These are phyloP conservation scores for Trametopsis cervina DNA, from an alignment of 768 basidiomycete species.

Conservation along the genomic window DNA sequence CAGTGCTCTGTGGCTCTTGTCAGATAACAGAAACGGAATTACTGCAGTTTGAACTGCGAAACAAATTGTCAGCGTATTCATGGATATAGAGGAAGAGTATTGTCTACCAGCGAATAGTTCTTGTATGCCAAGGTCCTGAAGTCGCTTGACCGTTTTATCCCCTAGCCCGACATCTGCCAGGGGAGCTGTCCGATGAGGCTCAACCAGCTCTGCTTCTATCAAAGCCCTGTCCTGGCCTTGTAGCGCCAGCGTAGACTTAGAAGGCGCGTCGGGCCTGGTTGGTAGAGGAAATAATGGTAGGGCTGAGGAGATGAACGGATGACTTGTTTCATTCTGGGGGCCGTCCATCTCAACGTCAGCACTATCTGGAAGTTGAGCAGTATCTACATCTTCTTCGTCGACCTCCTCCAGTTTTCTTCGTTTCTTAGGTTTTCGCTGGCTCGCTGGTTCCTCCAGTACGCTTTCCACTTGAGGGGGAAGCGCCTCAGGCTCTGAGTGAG, in stretches of 20 bases:
- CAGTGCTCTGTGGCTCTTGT: conserved; percentile 35
- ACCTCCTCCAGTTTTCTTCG: not conserved
- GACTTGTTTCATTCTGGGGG: not conserved
- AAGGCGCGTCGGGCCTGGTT: conserved; percentile 57
- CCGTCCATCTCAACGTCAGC: not conserved
- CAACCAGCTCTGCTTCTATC: conserved; percentile 60
- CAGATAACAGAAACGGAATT: conserved; percentile 68
- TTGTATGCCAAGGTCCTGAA: conserved; percentile 73
- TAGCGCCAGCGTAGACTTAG: conserved; percentile 60
- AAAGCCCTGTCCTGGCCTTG: conserved; percentile 77
- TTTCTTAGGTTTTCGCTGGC: not conserved
- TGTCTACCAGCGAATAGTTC: conserved; percentile 83
- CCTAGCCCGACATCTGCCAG: conserved; percentile 50
- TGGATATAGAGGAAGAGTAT: not conserved
- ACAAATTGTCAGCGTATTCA: too few relatives aligned
- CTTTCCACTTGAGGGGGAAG: not conserved
- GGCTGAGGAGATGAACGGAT: conserved; percentile 12
- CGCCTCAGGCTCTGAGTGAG: not conserved
- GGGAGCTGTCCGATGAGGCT: conserved; percentile 40
- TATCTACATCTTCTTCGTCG: conserved; percentile 18
- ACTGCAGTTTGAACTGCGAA: conserved; percentile 79
- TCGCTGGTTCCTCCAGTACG: not conserved
- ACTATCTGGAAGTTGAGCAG: conserved; percentile 2
- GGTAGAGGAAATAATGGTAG: conserved; percentile 71
- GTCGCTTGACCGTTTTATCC: conserved; percentile 49